These are phyloP conservation scores for Phaeotremella fagi DNA, from an alignment of 768 basidiomycete species.

Conservation along the genomic window DNA sequence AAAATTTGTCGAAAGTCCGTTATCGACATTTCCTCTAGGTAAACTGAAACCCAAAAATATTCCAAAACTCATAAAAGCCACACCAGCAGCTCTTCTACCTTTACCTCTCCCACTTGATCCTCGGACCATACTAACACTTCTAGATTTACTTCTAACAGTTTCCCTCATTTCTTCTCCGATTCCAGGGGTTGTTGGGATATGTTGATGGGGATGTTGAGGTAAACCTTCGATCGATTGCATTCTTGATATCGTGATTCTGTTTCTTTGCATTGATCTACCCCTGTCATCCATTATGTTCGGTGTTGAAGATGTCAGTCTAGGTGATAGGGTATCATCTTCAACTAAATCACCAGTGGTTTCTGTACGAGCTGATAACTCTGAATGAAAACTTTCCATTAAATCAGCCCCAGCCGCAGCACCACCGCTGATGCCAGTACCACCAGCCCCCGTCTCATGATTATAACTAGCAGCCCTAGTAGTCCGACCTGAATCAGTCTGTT, in stretches of 20 bases:
- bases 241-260: background rate
- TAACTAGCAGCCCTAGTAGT: conserved; percentile 4
- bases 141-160: conserved; percentile 28
- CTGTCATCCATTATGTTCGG: background rate
- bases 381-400: conserved; percentile 71
- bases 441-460: conserved; percentile 51
- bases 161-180: conserved; percentile 16
- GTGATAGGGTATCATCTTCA: conserved; percentile 19
- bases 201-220: conserved; percentile 13
- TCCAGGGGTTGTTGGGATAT: background rate
- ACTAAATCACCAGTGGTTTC: conserved; percentile 28
- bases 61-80: conserved; percentile 77
- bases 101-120: conserved; percentile 49
- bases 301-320: background rate
- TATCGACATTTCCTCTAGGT: too few species aligned
- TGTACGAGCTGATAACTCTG: conserved; percentile 53
- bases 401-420: too few species aligned
- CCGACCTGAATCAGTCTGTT: conserved; percentile 3
- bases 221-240: conserved; percentile 19
- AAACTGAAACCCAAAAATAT: conserved; percentile 66
- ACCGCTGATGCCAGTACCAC: too few species aligned
- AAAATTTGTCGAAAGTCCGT: conserved; percentile 51
- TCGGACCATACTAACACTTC: conserved; percentile 39
- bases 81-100: conserved; percentile 65
- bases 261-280: background rate